Percentiles rank a stretch among this genome's conserved stretches.
These are phyloP conservation scores for Boletus semigastroideus DNA, from an alignment of 1,284 basidiomycete species.

Conservation along the genomic window DNA sequence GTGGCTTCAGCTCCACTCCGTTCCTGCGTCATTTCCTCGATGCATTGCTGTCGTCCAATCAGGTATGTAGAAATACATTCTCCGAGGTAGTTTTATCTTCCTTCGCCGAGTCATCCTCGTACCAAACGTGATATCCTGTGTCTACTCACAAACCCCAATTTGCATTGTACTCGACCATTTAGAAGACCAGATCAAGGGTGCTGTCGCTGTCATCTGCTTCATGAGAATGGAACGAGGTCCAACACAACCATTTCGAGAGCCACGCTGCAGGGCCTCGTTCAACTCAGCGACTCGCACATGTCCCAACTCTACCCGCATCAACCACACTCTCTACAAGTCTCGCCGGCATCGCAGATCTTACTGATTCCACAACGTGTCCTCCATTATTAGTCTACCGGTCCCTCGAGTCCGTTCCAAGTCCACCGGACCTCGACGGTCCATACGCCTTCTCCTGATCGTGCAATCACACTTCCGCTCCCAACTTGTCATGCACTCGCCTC, in stretches of 20 bases:
- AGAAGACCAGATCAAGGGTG: conserved; percentile 30
- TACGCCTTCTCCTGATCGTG: conserved; percentile 16
- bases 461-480: conserved; percentile 27
- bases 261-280: conserved; percentile 30
- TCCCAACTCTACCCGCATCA: conserved; percentile 13
- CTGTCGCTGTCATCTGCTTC: conserved; percentile 22
- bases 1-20: conserved; percentile 16
- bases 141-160: conserved; percentile 16
- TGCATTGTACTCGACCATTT: conserved; percentile 18
- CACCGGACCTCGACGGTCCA: conserved; percentile 11
- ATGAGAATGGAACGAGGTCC: conserved; percentile 31
- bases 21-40: background rate
- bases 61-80: conserved; percentile 9
- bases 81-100: conserved; percentile 19
- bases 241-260: conserved; percentile 19
- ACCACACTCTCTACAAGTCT: conserved; percentile 20
- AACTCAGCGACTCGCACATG: conserved; percentile 26
- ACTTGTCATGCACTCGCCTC: conserved; percentile 21
- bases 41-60: conserved; percentile 11
- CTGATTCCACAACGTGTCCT: conserved; percentile 18
- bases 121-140: conserved; percentile 10
- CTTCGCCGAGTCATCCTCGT: conserved; percentile 7
- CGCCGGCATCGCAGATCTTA: conserved; percentile 29
- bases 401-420: conserved; percentile 18
- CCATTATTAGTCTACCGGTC: conserved; percentile 22